Conservation (phyloP, 495 filamentous ascomycete species). For the Aspergillus coremiiformis region DNA sequence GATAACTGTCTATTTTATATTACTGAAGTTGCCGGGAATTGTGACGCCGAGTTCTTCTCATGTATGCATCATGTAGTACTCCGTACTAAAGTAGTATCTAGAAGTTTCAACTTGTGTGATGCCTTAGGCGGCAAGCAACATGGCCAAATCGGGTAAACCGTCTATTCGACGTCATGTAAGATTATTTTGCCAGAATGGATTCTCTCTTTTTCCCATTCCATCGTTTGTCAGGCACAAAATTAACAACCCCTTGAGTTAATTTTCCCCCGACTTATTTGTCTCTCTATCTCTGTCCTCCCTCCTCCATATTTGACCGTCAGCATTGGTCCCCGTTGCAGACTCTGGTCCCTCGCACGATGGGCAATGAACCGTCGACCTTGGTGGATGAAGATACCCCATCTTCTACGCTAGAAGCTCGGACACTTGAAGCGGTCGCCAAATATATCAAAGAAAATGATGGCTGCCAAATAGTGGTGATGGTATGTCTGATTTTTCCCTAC, state of each 20-base stretch:
- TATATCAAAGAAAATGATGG: conserved; percentile 63
- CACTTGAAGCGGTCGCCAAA: conserved; percentile 63
- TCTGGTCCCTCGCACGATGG: conserved; percentile 46
- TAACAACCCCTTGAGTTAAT: neutral
- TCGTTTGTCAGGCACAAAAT: no score
- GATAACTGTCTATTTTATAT: no score
- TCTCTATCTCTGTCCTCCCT: no score
- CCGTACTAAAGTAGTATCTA: no score
- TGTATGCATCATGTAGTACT: no score
- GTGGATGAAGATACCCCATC: conserved; percentile 59
- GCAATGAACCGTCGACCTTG: conserved; percentile 57
- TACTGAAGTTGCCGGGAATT: no score
- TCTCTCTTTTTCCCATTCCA: no score
- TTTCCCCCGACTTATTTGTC: neutral
- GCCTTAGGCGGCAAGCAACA: conserved; percentile 4
- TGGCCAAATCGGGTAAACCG: conserved; percentile 1
- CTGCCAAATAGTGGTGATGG: conserved; percentile 72
- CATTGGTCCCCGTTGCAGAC: conserved; percentile 33
- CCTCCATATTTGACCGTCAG: conserved; percentile 6
- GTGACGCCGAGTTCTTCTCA: no score
- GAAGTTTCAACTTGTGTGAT: no score
- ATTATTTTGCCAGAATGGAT: neutral
- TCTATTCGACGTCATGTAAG: conserved; percentile 12
- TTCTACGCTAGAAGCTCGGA: conserved; percentile 57
- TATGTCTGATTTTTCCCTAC: conserved; percentile 12